Evolutionary conservation across 495 filamentous ascomycete species (phyloP).

Genomic region (Peziza echinospora): DNA sequence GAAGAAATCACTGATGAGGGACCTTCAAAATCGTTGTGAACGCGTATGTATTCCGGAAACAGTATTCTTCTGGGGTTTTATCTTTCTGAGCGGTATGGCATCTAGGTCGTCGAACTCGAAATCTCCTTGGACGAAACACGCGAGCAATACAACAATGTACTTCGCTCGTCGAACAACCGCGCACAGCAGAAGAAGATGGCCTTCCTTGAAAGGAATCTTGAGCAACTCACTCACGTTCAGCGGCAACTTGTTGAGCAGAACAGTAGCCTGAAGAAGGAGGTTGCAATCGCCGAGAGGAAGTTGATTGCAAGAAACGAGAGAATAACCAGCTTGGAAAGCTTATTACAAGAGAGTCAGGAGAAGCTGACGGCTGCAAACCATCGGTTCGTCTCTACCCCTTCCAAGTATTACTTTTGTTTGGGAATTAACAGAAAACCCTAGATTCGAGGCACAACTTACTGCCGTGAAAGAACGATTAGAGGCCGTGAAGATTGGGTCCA

Average conservation of each 20-base stretch:
- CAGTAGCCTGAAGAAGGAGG: slow-evolving; percentile 88
- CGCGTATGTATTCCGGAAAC: slow-evolving; percentile 27
- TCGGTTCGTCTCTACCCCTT: slow-evolving; percentile 37
- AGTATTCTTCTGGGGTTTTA: too few relatives aligned
- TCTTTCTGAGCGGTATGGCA: slow-evolving; percentile 1
- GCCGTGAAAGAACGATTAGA: slow-evolving; percentile 95
- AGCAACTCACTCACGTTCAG: slow-evolving; percentile 92
- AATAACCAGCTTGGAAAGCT: slow-evolving; percentile 70
- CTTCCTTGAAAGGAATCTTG: slow-evolving; percentile 92
- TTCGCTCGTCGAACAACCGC: slow-evolving; percentile 85
- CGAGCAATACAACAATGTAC: slow-evolving; percentile 96
- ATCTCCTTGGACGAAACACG: slow-evolving; percentile 90
- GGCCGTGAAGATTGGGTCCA: slow-evolving; percentile 76
- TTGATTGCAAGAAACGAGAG: slow-evolving; percentile 90
- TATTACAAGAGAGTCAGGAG: slow-evolving; percentile 93
- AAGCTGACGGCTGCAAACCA: slow-evolving; percentile 91
- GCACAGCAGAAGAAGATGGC: slow-evolving; percentile 99
- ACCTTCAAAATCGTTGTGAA: slow-evolving; percentile 94
- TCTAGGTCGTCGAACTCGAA: slow-evolving; percentile 70
- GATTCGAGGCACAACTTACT: slow-evolving; percentile 90
- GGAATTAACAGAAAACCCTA: slow-evolving; percentile 21
- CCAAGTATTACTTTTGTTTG: not conserved
- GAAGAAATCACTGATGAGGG: slow-evolving; percentile 98
- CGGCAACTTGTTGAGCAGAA: slow-evolving; percentile 96
- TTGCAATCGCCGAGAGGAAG: slow-evolving; percentile 93